Evolutionary conservation across 768 basidiomycete species (phyloP), one percentile per base, ranked within the genome.

Genomic region (Suillus spraguei): DNA sequence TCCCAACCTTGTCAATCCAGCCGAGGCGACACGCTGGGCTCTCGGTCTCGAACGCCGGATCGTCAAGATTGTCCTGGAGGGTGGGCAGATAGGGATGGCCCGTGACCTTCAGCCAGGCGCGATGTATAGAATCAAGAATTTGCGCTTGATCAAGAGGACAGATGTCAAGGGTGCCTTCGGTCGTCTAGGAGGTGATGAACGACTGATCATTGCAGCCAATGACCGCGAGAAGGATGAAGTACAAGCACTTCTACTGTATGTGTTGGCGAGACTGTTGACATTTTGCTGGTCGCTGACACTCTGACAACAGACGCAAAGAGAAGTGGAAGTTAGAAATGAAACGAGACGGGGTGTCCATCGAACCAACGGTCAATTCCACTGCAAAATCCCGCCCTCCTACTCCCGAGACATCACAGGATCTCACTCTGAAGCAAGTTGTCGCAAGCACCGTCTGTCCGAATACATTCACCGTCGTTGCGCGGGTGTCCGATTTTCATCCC

Each of bases 401-500:
- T 56, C 66, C 59, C 13, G 60, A 17, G 24, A 11, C n/a, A 16
- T 61, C 33, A 35, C 35, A 59, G 11, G 33, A n/a, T 33, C 72
- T 67, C 58, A 75, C 76, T 20, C 76, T 85, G 55, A 69, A 78
- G 63, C 77, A 84, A 62, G 69, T 84, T 46, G 66, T 73, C 9
- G 62, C 70, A 16, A 63, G 65, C 33, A 66, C 74, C 28, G 71
- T 70, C 46, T 78, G 72, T 53, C 77, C 83, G 4, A 72, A 71
- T 17, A 76, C 71, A 47, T 83, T 81, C 63, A 78, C 72, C 44
- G 70, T 89, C 28, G 67, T 76, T 11, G 88, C 83, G 7, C 82
- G 82, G 22, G 79, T 82, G 3, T 68, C 84, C 10, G 86, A 87
- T 67, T 89, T 84, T 68, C 82, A 79, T 67, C 90, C 90, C 1